phyloP scores from a whole-genome alignment of 805 yeast genomes.

The Metschnikowia similis region DNA sequence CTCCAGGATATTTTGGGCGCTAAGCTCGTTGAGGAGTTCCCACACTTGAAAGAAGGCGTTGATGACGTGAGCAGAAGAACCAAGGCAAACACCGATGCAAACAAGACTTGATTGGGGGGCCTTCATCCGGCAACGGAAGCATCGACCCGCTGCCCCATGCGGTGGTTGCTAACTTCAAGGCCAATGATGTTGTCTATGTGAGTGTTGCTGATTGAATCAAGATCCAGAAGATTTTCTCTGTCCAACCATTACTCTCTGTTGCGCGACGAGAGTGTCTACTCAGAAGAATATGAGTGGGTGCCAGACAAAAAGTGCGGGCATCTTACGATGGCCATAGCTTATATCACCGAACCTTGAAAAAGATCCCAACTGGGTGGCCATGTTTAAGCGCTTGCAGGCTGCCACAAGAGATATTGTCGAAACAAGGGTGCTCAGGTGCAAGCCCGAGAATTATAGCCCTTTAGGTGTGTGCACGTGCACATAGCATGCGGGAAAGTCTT shows the following conservation, averaged over 20 bases:
- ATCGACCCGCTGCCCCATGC: not conserved
- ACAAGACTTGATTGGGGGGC: not conserved
- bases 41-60: slow-evolving; percentile 60
- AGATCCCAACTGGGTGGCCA: too few relatives aligned
- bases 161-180: not conserved
- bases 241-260: too few relatives aligned
- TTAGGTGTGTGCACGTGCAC: not conserved
- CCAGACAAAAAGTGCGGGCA: too few relatives aligned
- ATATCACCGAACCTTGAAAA: too few relatives aligned
- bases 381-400: too few relatives aligned
- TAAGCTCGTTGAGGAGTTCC: slow-evolving; percentile 72
- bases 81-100: not conserved
- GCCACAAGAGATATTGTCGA: too few relatives aligned
- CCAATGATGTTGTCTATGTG: not conserved
- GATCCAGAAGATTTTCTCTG: not conserved
- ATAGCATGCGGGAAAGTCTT: not conserved
- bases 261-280: too few relatives aligned
- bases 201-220: not conserved
- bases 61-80: slow-evolving; percentile 43
- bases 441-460: not conserved
- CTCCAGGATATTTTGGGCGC: slow-evolving; percentile 64
- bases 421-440: too few relatives aligned
- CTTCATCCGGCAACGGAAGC: not conserved
- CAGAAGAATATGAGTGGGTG: too few relatives aligned
- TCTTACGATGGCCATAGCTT: too few relatives aligned